Percentiles rank a stretch among this genome's conserved stretches.
These are phyloP conservation scores for Xylariomycetidae sp. DNA, from an alignment of 2,329 filamentous ascomycete genomes.

Conservation along the genomic window DNA sequence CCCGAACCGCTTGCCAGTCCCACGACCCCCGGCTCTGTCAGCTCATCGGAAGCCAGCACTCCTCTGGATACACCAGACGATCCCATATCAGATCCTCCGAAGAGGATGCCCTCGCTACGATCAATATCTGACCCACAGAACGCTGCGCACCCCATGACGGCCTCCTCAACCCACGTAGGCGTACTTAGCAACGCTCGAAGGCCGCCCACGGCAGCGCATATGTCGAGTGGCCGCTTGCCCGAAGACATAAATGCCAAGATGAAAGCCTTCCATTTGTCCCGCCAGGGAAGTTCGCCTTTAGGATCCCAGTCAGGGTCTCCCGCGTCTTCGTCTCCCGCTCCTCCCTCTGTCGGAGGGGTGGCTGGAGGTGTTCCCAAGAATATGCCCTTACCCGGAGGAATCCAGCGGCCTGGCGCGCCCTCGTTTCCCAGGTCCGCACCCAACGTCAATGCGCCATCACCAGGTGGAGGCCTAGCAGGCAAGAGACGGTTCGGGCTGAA, in stretches of 20 bases:
- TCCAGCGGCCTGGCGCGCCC: conserved; percentile 41
- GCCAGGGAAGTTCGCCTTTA: conserved; percentile 34
- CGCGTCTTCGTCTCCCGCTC: conserved; percentile 23
- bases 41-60: conserved; percentile 42
- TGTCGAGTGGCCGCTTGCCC: conserved; percentile 35
- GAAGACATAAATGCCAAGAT: conserved; percentile 42
- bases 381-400: conserved; percentile 34
- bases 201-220: conserved; percentile 37
- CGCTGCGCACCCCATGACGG: conserved; percentile 52
- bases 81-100: conserved; percentile 29
- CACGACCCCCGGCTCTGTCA: conserved; percentile 37
- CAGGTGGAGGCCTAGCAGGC: conserved; percentile 46
- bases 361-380: conserved; percentile 34
- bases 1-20: conserved; percentile 30
- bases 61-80: conserved; percentile 37
- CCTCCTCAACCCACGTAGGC: conserved; percentile 79
- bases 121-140: conserved; percentile 53
- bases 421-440: conserved; percentile 50
- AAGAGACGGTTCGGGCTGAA: conserved; percentile 58
- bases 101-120: conserved; percentile 53
- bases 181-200: conserved; percentile 62
- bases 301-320: conserved; percentile 24
- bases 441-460: conserved; percentile 16
- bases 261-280: conserved; percentile 39
- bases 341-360: conserved; percentile 20